Conservation (phyloP, 2,329 filamentous ascomycete genomes). For the Fusarium sp. region DNA sequence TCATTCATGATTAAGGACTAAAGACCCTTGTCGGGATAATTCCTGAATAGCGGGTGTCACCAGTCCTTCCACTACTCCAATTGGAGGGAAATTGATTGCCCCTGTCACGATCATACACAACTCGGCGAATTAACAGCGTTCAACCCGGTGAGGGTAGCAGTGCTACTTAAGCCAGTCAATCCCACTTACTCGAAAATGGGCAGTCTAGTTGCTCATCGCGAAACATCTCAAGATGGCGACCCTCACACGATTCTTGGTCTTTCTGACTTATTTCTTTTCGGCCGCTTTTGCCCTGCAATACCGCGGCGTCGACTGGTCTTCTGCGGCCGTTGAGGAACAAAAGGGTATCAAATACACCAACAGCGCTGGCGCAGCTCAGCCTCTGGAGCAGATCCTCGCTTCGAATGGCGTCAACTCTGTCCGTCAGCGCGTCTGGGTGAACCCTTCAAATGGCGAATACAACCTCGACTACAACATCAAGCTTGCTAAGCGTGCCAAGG, state of each 20-base stretch:
- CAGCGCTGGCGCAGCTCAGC: constrained; percentile 58
- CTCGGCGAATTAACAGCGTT: background rate
- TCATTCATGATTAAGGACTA: constrained; percentile 16
- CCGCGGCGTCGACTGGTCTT: constrained; percentile 78
- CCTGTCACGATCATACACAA: background rate
- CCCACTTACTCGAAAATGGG: background rate
- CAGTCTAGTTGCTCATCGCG: background rate
- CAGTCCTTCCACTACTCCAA: background rate
- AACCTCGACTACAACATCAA: constrained; percentile 76
- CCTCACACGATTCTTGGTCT: constrained; percentile 5
- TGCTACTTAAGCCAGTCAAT: constrained; percentile 9
- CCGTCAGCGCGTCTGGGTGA: constrained; percentile 78
- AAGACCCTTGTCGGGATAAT: constrained; percentile 9
- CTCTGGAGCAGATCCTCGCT: constrained; percentile 72
- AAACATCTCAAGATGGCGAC: constrained; percentile 24
- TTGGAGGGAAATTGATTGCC: constrained; percentile 25
- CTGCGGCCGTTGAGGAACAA: constrained; percentile 70
- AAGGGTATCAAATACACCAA: constrained; percentile 71
- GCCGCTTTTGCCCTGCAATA: constrained; percentile 63
- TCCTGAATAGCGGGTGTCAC: background rate
- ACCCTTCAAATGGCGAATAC: constrained; percentile 71
- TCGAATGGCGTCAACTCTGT: constrained; percentile 74
- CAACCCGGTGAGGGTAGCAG: background rate
- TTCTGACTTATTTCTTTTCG: constrained; percentile 31
- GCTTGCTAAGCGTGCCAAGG: constrained; percentile 72